Base-by-base conservation (phyloP, 352 stramenopile genomes). In the Phytopythium boreale region DNA sequence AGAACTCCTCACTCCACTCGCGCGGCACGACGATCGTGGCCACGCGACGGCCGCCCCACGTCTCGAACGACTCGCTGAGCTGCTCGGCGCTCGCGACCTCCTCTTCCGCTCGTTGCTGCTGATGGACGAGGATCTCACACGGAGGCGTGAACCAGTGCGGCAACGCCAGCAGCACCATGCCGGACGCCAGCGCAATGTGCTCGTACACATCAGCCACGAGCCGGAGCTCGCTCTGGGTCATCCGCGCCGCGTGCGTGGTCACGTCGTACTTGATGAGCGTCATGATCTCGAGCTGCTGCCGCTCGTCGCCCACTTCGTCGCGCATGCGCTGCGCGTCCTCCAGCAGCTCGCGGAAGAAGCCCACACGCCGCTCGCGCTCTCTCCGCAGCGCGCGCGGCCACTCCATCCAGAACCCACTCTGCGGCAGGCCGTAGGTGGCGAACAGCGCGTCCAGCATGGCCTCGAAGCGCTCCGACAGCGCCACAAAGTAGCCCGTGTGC, bases 141-240 rank as follows among this genome's bases (percentile, higher is more conserved):
- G 58, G 58, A 6, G 68, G 71, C 29, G 70, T 66, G 56, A 78
- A 75, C 71, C 68, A 78, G 34, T 78, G 64, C 6, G 68, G 71
- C 24, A 71, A 29, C 10, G 39, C 57, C 26, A 62, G 55, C 17
- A 74, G 64, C 4, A 39, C 39, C 0, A 69, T 49, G 20, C 64
- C 67, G 22, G 70, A 68, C 39, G 68, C 57, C 51, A 26, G 46
- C 11, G 64, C 58, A 11, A 69, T 62, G 15, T 49, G 43, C 43
- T 74, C 51, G n/a, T 72, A 72, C 24, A 65, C 64, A 19, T 69
- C 27, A 9, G 26, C 17, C 4, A 77, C 59, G n/a, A 77, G 46
- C 15, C 47, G 34, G 56, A 31, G 61, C 64, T 77, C 70, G 27
- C 70, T 22, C 14, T 77, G 52, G 1, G 61, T 74, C 51, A 70